Evolutionary conservation across 2,329 filamentous ascomycete species (phyloP), one percentile per base, ranked within the genome.

Genomic region (Colletotrichum sp.): DNA sequence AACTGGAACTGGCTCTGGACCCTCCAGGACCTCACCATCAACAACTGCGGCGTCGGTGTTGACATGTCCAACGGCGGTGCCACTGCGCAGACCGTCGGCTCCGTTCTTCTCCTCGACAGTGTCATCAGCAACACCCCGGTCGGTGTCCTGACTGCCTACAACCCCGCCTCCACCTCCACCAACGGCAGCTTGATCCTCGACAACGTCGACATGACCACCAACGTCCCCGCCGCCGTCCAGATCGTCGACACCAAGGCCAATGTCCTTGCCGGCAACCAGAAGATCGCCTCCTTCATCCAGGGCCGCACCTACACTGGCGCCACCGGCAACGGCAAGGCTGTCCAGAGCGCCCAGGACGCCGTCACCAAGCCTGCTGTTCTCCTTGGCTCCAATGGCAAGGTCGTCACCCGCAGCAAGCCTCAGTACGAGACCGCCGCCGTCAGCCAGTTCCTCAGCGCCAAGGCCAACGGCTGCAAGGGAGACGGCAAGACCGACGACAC

Each of bases 1-100:
- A 95, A 95, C 87, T 98, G 95, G 95, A 94, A 96, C 86, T 98
- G 95, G 95, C 87, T 92, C 21, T 97, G 94, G 93, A 91, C 93
- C 58, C 91, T 97, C 84, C 95, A 96, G 81, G 93, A 90, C 43
- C 78, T 97, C 47, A 89, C 85, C 59, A 94, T 97, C 83, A 92
- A 95, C 82, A 91, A 93, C 81, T 94, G 93, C 81, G 85, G 87
- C n/a, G 84, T 96, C 51, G 95, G 94, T 69, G 86, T 97, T 76
- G 93, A 97, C 83, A 95, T 98, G 91, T 90, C 93, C 67, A 90
- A 89, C 77, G 89, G 91, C 63, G 90, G 87, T 31, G 82, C 86
- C 36, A 85, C 87, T n/a, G 78, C 80, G 78, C 94, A 97, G 85
- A 93, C 91, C 13, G 95, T 98, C 66, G 97, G 97, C 70, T 98